Conservation (phyloP, 306 rosid genomes). For the Pueraria montana region DNA sequence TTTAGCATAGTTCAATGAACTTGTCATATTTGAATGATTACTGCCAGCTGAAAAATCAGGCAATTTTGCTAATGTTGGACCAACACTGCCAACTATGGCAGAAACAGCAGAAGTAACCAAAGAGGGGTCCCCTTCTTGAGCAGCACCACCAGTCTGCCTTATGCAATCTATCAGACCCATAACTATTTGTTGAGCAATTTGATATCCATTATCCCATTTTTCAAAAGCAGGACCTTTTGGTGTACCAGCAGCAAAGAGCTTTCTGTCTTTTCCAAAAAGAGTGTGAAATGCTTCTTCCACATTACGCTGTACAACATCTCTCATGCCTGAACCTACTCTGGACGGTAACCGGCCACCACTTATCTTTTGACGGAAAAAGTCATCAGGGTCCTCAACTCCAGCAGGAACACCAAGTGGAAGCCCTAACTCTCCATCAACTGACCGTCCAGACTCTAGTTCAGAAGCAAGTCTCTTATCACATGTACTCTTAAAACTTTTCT, state of each 20-base stretch:
- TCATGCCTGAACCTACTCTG: conserved; percentile 82
- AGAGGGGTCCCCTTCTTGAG: conserved; percentile 98
- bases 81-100: conserved; percentile 82
- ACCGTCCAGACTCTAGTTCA: conserved; percentile 81
- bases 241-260: conserved; percentile 63
- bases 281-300: conserved; percentile 70
- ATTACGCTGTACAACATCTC: conserved; percentile 82
- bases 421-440: conserved; percentile 78
- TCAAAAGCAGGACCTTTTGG: conserved; percentile 72
- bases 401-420: conserved; percentile 89
- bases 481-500: conserved; percentile 76
- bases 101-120: conserved; percentile 92
- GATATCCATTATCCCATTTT: conserved; percentile 88
- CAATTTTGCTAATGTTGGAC: conserved; percentile 66
- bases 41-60: conserved; percentile 72
- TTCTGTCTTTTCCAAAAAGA: conserved; percentile 80
- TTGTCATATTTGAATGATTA: conserved; percentile 60
- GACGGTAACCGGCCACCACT: conserved; percentile 80
- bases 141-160: conserved; percentile 98
- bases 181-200: conserved; percentile 81
- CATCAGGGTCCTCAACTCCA: conserved; percentile 93
- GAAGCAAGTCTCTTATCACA: conserved; percentile 82
- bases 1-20: conserved; percentile 72
- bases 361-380: conserved; percentile 86
- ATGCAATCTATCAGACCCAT: conserved; percentile 84